Base-by-base conservation (phyloP, 768 basidiomycete species). In the Grammothele lineata region DNA sequence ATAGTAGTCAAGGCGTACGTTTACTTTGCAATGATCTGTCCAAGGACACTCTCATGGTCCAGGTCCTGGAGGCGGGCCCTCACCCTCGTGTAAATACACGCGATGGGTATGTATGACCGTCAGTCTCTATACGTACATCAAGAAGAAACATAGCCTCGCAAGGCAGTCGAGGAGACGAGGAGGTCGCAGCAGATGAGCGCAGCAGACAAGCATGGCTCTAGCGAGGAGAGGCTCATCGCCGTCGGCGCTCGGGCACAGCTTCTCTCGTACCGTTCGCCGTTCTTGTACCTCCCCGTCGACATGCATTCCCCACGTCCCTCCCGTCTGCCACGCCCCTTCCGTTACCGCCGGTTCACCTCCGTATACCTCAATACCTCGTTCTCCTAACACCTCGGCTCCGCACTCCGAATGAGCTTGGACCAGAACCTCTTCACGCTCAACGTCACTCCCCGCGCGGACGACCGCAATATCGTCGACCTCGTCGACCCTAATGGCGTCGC, bases 381-480 rank as follows among this genome's bases (percentile, higher is more conserved):
- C 27, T 36, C 15, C 18, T 34, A 34, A 24, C 23, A 14, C 43
- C 23, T 37, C 18, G 17, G 23, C 40, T 25, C 26, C 3, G 10
- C 14, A 35, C 41, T 25, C 30, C n/a, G 21, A 6, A 91, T 91
- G 89, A 87, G 87, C 60, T 70, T 92, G 45, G 89, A 92, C 64
- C 77, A 88, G 64, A 92, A 91, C 62, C 70, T 92, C 10, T 92
- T 92, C 69, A 92, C 90, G 3, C 80, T 92, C 45, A 66, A 76
- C 53, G 67, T 90, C 46, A 74, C 76, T 0, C 78, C 78, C 5
- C 78, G 77, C 61, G 65, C 78, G 48, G 75, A 81, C 32, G 74
- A 82, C 52, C 74, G 77, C 10, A 70, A 71, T 55, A 76, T 84
- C 15, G 65, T 85, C 19, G 89, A 92, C 63, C 78, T 92, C 42